phyloP scores from a whole-genome alignment of 208 protist species.

The Leishmania mexicana region DNA sequence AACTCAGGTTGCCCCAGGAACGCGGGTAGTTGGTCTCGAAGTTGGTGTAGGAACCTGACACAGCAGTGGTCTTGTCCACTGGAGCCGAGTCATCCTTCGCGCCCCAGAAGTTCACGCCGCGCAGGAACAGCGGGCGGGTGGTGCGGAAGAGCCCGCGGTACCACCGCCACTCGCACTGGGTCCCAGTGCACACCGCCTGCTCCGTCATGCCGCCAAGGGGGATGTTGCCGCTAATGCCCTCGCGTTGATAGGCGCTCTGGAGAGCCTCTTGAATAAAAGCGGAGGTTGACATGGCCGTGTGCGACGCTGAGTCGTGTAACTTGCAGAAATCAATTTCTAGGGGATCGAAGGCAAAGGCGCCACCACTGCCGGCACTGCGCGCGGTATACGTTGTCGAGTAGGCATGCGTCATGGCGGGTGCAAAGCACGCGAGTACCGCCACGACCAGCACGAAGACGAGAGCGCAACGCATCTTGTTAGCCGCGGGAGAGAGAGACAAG shows the following conservation, averaged over 20 bases:
- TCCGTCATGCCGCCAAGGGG: slow-evolving; percentile 46
- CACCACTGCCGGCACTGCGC: slow-evolving; percentile 4
- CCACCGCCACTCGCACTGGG: slow-evolving; percentile 50
- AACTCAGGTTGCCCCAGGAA: slow-evolving; percentile 44
- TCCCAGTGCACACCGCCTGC: slow-evolving; percentile 34
- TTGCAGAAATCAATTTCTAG: slow-evolving; percentile 16
- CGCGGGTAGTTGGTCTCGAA: slow-evolving; percentile 35
- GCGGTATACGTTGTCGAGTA: slow-evolving; percentile 42
- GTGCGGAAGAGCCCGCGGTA: slow-evolving; percentile 49
- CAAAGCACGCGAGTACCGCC: slow-evolving; percentile 8
- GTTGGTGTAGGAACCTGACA: slow-evolving; percentile 33
- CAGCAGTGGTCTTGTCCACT: background rate
- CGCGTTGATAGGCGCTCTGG: slow-evolving; percentile 10
- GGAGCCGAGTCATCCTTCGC: slow-evolving; percentile 10
- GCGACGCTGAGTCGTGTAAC: slow-evolving; percentile 16
- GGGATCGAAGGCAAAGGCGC: slow-evolving; percentile 18
- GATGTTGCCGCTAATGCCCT: slow-evolving; percentile 22
- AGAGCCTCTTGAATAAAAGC: slow-evolving; percentile 30
- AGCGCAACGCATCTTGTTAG: slow-evolving; percentile 2
- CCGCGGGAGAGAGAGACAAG: background rate
- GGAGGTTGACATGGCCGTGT: slow-evolving; percentile 63
- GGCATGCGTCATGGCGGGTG: slow-evolving; percentile 28
- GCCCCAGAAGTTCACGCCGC: slow-evolving; percentile 45
- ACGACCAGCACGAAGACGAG: background rate
- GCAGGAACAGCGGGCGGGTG: slow-evolving; percentile 40